phyloP scores from a whole-genome alignment of 768 basidiomycete species.

The Boletus coccyginus region DNA sequence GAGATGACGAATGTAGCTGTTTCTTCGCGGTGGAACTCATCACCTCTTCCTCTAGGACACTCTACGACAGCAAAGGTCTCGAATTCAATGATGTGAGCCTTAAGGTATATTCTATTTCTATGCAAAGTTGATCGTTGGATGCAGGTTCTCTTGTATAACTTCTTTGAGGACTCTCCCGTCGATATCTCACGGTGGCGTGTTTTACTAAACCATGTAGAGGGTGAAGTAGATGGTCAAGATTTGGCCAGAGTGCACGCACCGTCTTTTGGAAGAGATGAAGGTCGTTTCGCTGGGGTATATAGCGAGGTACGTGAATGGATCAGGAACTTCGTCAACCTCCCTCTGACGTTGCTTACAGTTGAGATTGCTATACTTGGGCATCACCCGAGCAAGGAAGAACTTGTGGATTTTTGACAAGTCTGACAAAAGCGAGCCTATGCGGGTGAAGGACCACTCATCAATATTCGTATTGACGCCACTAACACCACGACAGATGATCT shows the following conservation, averaged over 20 bases:
- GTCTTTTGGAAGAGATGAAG: constrained; percentile 41
- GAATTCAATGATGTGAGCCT: constrained; percentile 22
- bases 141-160: constrained; percentile 72
- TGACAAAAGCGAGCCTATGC: too few species aligned
- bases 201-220: constrained; percentile 42
- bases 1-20: constrained; percentile 9
- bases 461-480: too few species aligned
- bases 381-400: too few species aligned
- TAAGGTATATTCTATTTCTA: neutral
- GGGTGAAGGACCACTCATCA: too few species aligned
- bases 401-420: too few species aligned
- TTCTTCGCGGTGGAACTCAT: neutral
- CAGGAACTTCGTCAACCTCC: too few species aligned
- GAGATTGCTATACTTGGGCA: too few species aligned
- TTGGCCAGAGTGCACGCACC: constrained; percentile 35
- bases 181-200: constrained; percentile 58
- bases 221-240: constrained; percentile 11
- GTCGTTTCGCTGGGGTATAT: constrained; percentile 54
- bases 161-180: constrained; percentile 63
- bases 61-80: constrained; percentile 33
- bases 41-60: constrained; percentile 20
- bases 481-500: too few species aligned
- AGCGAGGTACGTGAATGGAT: constrained; percentile 33
- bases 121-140: neutral
- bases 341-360: too few species aligned